Evolutionary conservation across 2,329 filamentous ascomycete species (phyloP).

Genomic region (Diaporthe amygdali): DNA sequence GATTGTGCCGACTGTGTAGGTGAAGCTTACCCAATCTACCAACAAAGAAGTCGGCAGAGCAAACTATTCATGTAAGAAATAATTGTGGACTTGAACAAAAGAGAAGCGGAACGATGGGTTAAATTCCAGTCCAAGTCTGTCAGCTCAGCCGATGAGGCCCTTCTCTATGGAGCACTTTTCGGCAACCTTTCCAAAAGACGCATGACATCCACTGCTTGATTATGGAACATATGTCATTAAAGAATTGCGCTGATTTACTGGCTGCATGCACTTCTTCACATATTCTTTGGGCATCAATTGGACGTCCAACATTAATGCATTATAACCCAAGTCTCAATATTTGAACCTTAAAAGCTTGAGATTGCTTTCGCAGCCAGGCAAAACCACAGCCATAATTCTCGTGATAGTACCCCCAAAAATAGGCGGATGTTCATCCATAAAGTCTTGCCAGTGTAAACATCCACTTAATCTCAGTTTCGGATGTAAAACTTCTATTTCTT

Average conservation of each 20-base stretch:
- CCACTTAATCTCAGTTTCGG: constrained; percentile 2
- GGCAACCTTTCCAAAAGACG: too few species aligned
- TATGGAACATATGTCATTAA: background rate
- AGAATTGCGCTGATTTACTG: background rate
- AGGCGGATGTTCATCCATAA: constrained; percentile 13
- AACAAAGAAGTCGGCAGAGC: background rate
- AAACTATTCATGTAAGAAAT: too few species aligned
- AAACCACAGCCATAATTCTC: background rate
- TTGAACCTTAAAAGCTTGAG: constrained; percentile 1
- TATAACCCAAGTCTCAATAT: background rate
- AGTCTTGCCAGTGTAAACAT: constrained; percentile 13
- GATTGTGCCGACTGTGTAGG: background rate
- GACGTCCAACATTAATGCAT: background rate
- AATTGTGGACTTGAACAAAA: too few species aligned
- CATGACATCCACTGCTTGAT: too few species aligned
- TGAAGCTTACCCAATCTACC: background rate
- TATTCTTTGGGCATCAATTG: background rate
- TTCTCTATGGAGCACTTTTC: too few species aligned
- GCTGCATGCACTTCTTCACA: background rate
- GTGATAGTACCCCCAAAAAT: background rate
- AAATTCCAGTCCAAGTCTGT: too few species aligned
- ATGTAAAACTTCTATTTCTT: constrained; percentile 5
- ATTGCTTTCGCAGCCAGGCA: background rate
- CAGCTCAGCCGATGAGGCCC: too few species aligned
- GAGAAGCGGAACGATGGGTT: too few species aligned